Evolutionary conservation across 495 filamentous ascomycete genomes (phyloP), one percentile per base, ranked within the genome.

Genomic region (Patellaria atrata): DNA sequence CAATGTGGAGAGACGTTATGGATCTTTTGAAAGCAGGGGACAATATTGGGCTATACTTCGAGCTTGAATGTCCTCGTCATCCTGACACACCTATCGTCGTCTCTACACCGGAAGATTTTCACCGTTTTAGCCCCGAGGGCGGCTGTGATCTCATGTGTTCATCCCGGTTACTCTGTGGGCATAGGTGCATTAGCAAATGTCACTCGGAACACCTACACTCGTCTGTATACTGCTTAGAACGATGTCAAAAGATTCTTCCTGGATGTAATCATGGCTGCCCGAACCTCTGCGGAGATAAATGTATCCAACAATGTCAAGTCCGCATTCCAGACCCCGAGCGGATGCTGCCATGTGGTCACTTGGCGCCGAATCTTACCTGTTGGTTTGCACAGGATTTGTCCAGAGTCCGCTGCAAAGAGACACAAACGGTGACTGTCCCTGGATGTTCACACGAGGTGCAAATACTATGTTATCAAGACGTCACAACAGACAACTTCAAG

Each of bases 1-100:
- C 48, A 0, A 86, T 89, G 78, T 92, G 82, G 82, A 55, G 47
- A 1, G 36, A 78, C 3, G 70, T 89, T 5, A 48, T 79, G 16
- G 40, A 53, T 0, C 71, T 78, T 10, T 40, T 87, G 2, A 43
- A 37, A 17, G 14, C 27, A 9, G 54, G 20, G 0, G 59, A 56
- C 2, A 70, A 69, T 22, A 51, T 82, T 11, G 77, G 79, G 0
- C 40, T 47, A 7, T 44, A 22, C 7, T 44, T 87, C 13, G 61
- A 67, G 8, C 59, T 87, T 0, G 56, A 59, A 30, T 91, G 82
- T 52, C 65, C 77, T 2, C 66, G 78, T 0, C 82, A 91, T 50
- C 70, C 65, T 10, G 58, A 75, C 1, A 68, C 56, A 3, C 42
- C 55, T 0, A 72, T 86, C 20, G 23, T 49, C 3, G 69, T 77